These are phyloP conservation scores for Wickerhamiella dianesei DNA, from an alignment of 805 yeast genomes.

Conservation along the genomic window DNA sequence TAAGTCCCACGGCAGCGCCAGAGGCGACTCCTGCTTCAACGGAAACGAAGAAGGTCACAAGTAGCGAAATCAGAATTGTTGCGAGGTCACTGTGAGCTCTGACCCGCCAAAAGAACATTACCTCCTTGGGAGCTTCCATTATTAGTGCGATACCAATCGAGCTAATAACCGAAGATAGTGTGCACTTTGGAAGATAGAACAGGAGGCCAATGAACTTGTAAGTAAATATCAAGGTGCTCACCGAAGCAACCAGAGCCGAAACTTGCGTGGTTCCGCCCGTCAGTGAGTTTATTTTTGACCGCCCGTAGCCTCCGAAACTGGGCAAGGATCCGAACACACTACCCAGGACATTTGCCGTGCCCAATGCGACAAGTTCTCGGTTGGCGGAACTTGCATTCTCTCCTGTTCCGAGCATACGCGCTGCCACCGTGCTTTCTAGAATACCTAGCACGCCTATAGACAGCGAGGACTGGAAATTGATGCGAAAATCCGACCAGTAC, in stretches of 20 bases:
- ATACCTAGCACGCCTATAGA: constrained; percentile 77
- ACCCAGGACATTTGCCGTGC: constrained; percentile 54
- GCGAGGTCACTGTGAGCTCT: constrained; percentile 65
- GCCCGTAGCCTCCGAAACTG: constrained; percentile 90
- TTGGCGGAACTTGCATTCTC: constrained; percentile 58
- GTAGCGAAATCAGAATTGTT: constrained; percentile 51
- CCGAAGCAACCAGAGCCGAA: constrained; percentile 76
- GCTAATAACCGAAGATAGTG: constrained; percentile 66
- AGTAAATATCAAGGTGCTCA: constrained; percentile 53
- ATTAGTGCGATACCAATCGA: constrained; percentile 63
- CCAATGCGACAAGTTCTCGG: constrained; percentile 83
- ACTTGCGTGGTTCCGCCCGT: constrained; percentile 79
- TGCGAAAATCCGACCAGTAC: constrained; percentile 36
- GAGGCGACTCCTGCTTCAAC: constrained; percentile 80
- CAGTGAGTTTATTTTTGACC: constrained; percentile 76
- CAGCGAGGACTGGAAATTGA: constrained; percentile 53
- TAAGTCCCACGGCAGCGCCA: constrained; percentile 71
- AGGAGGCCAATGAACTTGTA: constrained; percentile 46
- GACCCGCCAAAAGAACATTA: constrained; percentile 57
- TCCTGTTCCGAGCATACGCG: constrained; percentile 65
- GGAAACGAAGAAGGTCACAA: constrained; percentile 55
- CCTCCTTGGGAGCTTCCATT: constrained; percentile 74
- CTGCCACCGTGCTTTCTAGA: constrained; percentile 87
- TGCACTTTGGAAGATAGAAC: constrained; percentile 64
- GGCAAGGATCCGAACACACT: constrained; percentile 56